Conservation (phyloP, 768 basidiomycete species). For the Phlebiopsis gigantea region DNA sequence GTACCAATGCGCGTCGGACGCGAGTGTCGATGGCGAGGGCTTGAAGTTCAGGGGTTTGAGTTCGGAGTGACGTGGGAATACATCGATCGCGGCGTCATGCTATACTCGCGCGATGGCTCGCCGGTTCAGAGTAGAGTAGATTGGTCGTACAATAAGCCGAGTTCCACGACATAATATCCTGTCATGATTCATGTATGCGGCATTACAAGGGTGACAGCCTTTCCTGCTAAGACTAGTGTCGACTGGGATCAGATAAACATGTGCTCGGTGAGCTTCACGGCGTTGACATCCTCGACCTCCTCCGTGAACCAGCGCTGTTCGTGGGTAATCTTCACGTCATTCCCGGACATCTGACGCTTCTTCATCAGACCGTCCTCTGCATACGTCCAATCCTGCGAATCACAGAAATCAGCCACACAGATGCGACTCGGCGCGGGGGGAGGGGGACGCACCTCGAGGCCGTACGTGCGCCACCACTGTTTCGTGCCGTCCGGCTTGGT, state of each 20-base stretch:
- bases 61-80: too few species aligned
- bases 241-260: slow-evolving; percentile 1
- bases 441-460: slow-evolving; percentile 31
- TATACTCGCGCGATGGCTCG: too few species aligned
- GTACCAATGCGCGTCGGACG: not conserved
- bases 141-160: too few species aligned
- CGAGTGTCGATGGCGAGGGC: not conserved
- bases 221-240: too few species aligned
- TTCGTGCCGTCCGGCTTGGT: slow-evolving; percentile 28
- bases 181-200: too few species aligned
- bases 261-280: slow-evolving; percentile 29
- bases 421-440: not conserved
- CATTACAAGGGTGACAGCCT: too few species aligned
- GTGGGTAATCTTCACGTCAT: slow-evolving; percentile 39
- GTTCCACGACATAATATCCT: too few species aligned
- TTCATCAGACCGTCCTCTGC: slow-evolving; percentile 44
- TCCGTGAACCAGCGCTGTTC: slow-evolving; percentile 50
- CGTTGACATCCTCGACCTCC: slow-evolving; percentile 34
- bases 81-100: too few species aligned
- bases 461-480: slow-evolving; percentile 43
- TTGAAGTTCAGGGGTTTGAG: not conserved
- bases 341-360: slow-evolving; percentile 49
- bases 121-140: too few species aligned
- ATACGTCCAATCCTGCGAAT: slow-evolving; percentile 49
- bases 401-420: not conserved